Base-by-base conservation (phyloP, 345 rosid genomes). In the Euphorbia tirucalli region DNA sequence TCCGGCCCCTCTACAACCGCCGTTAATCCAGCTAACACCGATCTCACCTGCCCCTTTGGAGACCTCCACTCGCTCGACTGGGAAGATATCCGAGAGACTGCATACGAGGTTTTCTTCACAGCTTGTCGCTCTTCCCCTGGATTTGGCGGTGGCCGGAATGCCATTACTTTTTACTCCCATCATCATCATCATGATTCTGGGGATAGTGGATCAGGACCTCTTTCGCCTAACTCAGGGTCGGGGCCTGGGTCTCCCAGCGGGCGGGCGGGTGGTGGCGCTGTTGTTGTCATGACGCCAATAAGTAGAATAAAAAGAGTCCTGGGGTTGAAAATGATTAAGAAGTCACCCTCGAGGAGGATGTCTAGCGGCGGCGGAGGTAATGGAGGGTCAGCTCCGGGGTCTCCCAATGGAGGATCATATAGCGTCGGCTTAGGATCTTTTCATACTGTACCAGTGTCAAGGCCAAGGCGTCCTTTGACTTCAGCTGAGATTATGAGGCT, bases 401-500 rank as follows among this genome's bases (percentile, higher is more conserved):
- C 97, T 2, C 96, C 93, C 11, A 79, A 62, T 58, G 71, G 19
- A 9, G 75, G 66, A 1, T 67, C 75, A 15, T 4, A 75, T 8
- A 81, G 86, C 70, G 84, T 85, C 0, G 78, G 57, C 2, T 22
- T 64, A 0, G 84, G 81, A 41, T 41, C 44, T 35, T 85, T 82
- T 76, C 70, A 78, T 49, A 90, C 93, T 9, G 72, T 83, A 28
- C 83, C 74, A 0, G 63, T 78, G 11, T 39, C 79, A 28, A 84
- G 93, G 61, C 87, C 93, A 0, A 77, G 88, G 69, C 71, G 98
- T 46, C 98, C 95, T 15, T 31, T 90, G 60, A 92, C 97, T 2
- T 90, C 95, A 11, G 98, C 96, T 0, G 98, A 94, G 89, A 87
- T 94, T 43, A 92, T 94, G 96, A 89, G 97, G 81, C 84, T 86